These are phyloP conservation scores for Asterochloris erici DNA, from an alignment of 139 green algal species.

Conservation along the genomic window DNA sequence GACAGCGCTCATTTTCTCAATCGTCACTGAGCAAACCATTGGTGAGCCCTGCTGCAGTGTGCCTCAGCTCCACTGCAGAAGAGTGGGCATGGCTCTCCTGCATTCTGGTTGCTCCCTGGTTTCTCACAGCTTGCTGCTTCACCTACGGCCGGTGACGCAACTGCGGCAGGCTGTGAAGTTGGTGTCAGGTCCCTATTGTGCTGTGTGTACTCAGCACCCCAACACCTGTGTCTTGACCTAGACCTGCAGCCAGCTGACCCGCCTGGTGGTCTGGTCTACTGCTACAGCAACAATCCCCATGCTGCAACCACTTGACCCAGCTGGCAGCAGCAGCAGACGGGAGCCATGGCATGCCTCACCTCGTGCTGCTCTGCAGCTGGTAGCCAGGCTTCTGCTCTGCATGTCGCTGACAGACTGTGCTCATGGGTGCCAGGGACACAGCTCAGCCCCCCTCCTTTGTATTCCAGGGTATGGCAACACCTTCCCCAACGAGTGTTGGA, in stretches of 20 bases:
- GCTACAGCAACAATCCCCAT: too few species aligned
- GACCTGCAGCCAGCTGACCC: too few species aligned
- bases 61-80: neutral
- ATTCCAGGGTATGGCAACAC: slow-evolving; percentile 70
- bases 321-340: neutral
- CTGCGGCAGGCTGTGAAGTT: too few species aligned
- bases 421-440: neutral
- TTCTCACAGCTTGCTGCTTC: too few species aligned
- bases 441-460: neutral
- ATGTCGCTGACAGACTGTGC: neutral
- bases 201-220: too few species aligned
- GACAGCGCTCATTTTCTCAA: slow-evolving; percentile 59
- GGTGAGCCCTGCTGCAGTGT: slow-evolving; percentile 28
- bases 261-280: too few species aligned
- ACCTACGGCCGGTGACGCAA: too few species aligned
- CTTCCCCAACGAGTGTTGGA: slow-evolving; percentile 68
- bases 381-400: neutral
- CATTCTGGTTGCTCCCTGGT: neutral
- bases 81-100: neutral
- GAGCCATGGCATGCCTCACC: neutral
- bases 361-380: neutral
- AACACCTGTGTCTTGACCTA: too few species aligned
- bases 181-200: too few species aligned
- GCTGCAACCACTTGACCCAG: neutral
- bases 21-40: slow-evolving; percentile 74